A percentile compares a stretch with the other conserved stretches of the same genome.
These are phyloP conservation scores for Rhizophagus prolifer DNA, from an alignment of 192 early-diverging fungal species.

Conservation along the genomic window DNA sequence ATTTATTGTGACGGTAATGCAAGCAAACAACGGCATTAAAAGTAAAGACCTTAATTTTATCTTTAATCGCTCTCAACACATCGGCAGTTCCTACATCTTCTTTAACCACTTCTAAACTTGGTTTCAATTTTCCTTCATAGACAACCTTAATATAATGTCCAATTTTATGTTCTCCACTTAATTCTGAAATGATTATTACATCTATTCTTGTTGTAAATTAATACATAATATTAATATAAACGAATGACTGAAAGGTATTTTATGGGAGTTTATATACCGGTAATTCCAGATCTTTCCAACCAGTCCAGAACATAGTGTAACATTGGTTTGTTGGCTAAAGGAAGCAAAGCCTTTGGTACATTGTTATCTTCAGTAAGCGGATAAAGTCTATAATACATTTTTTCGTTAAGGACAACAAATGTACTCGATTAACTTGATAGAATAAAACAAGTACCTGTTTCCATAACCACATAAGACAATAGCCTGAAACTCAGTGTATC, in stretches of 20 bases:
- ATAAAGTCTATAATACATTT: slow-evolving; percentile 51
- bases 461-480: slow-evolving; percentile 67
- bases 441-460: slow-evolving; percentile 45
- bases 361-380: slow-evolving; percentile 79
- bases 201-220: slow-evolving; percentile 46
- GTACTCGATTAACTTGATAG: background rate
- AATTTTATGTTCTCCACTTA: slow-evolving; percentile 69
- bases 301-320: slow-evolving; percentile 91
- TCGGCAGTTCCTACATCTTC: slow-evolving; percentile 81
- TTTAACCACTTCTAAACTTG: slow-evolving; percentile 62
- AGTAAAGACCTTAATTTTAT: slow-evolving; percentile 76
- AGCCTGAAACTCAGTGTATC: slow-evolving; percentile 62
- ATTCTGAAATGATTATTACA: slow-evolving; percentile 71
- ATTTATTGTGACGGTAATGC: background rate
- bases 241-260: background rate
- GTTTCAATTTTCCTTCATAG: slow-evolving; percentile 63
- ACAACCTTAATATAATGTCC: slow-evolving; percentile 59
- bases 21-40: background rate
- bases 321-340: slow-evolving; percentile 94
- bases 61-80: slow-evolving; percentile 73
- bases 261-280: slow-evolving; percentile 27
- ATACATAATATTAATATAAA: background rate
- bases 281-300: slow-evolving; percentile 83
- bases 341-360: slow-evolving; percentile 91
- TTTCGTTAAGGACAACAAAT: background rate